Evolutionary conservation across 805 yeast species (phyloP).

Genomic region (Torulaspora indica): DNA sequence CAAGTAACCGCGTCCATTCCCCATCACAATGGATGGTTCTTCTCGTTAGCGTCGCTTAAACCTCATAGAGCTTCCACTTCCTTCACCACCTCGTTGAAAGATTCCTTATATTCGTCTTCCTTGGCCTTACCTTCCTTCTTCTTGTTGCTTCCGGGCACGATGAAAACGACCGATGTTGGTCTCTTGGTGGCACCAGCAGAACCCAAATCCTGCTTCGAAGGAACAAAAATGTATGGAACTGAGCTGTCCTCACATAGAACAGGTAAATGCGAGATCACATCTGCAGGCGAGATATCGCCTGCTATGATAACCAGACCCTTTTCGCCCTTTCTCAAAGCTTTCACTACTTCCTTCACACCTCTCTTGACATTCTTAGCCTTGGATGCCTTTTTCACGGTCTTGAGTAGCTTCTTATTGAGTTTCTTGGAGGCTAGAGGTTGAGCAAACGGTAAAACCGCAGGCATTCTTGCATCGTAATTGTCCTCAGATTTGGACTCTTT

Average conservation of each 20-base stretch:
- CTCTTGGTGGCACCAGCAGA: conserved; percentile 99
- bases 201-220: conserved; percentile 97
- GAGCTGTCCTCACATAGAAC: conserved; percentile 91
- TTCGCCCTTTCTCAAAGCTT: conserved; percentile 95
- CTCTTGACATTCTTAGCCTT: conserved; percentile 97
- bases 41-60: no score
- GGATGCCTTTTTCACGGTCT: conserved; percentile 95
- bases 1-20: conserved; percentile 1
- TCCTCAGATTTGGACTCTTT: conserved; percentile 44
- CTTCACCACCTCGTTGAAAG: conserved; percentile 89
- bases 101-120: conserved; percentile 85
- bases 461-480: conserved; percentile 87
- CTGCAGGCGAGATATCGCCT: conserved; percentile 96
- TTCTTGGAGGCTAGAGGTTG: conserved; percentile 94
- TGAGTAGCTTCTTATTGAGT: conserved; percentile 88
- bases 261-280: conserved; percentile 95
- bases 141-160: conserved; percentile 92
- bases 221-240: conserved; percentile 90
- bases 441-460: conserved; percentile 89
- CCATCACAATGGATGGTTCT: no score
- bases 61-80: conserved; percentile 52
- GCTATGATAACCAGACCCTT: conserved; percentile 95
- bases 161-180: conserved; percentile 96
- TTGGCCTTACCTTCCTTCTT: conserved; percentile 64
- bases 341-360: conserved; percentile 98